Conservation (phyloP, 805 yeast genomes). For the Isabelozyma gotoi region DNA sequence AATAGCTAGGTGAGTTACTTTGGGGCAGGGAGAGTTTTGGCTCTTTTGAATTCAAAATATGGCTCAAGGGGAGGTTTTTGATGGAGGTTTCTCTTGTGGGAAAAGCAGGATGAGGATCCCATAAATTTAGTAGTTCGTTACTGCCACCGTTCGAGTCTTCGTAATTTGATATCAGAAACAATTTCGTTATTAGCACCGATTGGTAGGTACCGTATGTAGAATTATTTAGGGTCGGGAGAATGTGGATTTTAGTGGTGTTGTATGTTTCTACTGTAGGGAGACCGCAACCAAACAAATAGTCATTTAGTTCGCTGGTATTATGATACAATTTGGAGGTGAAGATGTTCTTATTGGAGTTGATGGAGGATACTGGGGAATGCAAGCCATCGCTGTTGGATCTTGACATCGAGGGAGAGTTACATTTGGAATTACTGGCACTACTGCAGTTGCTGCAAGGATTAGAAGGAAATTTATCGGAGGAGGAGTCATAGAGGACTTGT, state of each 20-base stretch:
- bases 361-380: neutral
- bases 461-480: constrained; percentile 20
- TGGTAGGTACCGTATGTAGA: constrained; percentile 27
- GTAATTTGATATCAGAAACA: constrained; percentile 39
- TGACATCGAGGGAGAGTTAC: constrained; percentile 1
- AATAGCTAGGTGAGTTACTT: neutral
- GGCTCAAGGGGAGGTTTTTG: constrained; percentile 5
- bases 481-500: constrained; percentile 49
- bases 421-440: neutral
- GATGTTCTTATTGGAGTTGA: constrained; percentile 9
- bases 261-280: constrained; percentile 47
- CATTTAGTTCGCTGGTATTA: constrained; percentile 44
- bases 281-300: constrained; percentile 59
- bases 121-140: constrained; percentile 30
- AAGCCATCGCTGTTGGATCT: neutral
- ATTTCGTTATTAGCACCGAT: constrained; percentile 45
- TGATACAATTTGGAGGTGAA: constrained; percentile 37
- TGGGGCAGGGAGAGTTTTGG: constrained; percentile 1
- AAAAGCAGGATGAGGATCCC: constrained; percentile 46
- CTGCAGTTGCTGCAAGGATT: neutral
- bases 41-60: neutral
- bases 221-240: constrained; percentile 41
- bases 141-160: constrained; percentile 29
- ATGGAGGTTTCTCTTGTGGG: constrained; percentile 22
- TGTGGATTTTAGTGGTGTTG: constrained; percentile 47